Evolutionary conservation across 2,329 filamentous ascomycete genomes (phyloP).

Genomic region (Paecilomyces niveus): DNA sequence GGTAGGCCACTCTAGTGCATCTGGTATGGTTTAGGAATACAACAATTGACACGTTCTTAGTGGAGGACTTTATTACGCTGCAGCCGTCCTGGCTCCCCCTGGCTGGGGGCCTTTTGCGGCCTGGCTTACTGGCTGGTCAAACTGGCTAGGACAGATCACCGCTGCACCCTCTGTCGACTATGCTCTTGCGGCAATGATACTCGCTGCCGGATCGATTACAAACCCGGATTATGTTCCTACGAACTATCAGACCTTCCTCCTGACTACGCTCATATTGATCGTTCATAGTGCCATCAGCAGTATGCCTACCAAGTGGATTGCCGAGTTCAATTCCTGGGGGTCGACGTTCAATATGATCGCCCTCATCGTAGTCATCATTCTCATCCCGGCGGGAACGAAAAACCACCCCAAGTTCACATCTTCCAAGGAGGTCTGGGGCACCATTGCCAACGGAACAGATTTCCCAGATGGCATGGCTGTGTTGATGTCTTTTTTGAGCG

Average conservation of each 20-base stretch:
- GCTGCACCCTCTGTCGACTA: constrained; percentile 62
- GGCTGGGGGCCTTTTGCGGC: constrained; percentile 61
- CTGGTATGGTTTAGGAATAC: background rate
- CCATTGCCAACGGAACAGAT: constrained; percentile 59
- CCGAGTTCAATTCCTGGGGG: constrained; percentile 61
- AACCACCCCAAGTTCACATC: constrained; percentile 53
- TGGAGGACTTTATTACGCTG: constrained; percentile 67
- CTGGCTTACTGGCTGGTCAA: constrained; percentile 65
- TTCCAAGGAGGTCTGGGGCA: constrained; percentile 56
- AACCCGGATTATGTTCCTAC: constrained; percentile 60
- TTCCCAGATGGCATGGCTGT: constrained; percentile 62
- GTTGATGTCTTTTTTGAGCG: constrained; percentile 64
- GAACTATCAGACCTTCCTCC: constrained; percentile 60
- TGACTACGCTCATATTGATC: constrained; percentile 61
- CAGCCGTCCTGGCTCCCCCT: constrained; percentile 61
- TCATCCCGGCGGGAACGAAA: constrained; percentile 57
- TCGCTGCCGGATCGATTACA: constrained; percentile 61
- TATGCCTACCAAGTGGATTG: constrained; percentile 65
- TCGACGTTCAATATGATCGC: constrained; percentile 65
- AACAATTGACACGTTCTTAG: constrained; percentile 16
- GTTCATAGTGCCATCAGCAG: constrained; percentile 61
- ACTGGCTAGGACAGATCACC: constrained; percentile 62
- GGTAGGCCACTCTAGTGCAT: constrained; percentile 22
- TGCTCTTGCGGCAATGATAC: constrained; percentile 61
- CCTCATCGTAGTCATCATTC: constrained; percentile 58